These are phyloP conservation scores for Arthromyces matolae DNA, from an alignment of 768 basidiomycete genomes.

Conservation along the genomic window DNA sequence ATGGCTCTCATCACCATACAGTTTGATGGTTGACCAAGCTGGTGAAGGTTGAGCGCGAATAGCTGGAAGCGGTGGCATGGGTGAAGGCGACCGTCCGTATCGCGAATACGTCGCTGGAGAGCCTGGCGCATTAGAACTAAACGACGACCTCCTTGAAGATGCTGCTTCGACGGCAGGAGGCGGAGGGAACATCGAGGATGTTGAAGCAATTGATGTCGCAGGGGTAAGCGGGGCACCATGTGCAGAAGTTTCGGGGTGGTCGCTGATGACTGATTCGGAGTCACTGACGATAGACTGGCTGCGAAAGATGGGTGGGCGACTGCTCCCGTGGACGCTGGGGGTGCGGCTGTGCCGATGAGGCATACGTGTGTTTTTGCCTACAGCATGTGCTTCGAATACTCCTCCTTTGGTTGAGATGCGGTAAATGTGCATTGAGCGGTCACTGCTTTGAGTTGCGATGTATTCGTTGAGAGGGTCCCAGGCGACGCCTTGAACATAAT, in stretches of 20 bases:
- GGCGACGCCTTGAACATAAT: slow-evolving; percentile 97
- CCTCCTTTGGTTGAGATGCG: slow-evolving; percentile 75
- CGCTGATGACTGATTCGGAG: slow-evolving; percentile 54
- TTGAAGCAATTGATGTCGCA: slow-evolving; percentile 64
- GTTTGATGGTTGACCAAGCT: slow-evolving; percentile 64
- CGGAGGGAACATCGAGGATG: slow-evolving; percentile 68
- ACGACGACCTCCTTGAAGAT: slow-evolving; percentile 61
- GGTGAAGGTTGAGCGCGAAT: slow-evolving; percentile 65
- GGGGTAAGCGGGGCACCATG: slow-evolving; percentile 52
- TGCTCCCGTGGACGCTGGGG: slow-evolving; percentile 51
- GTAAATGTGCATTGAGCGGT: slow-evolving; percentile 95
- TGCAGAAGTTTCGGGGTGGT: slow-evolving; percentile 39
- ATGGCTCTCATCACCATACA: slow-evolving; percentile 94
- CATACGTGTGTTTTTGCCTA: slow-evolving; percentile 85
- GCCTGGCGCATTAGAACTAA: slow-evolving; percentile 78
- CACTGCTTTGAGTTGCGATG: slow-evolving; percentile 95
- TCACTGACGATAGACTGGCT: slow-evolving; percentile 77
- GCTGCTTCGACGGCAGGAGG: slow-evolving; percentile 59
- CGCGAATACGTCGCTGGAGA: slow-evolving; percentile 63
- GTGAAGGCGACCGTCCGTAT: slow-evolving; percentile 82
- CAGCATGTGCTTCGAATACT: slow-evolving; percentile 83
- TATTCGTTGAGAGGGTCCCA: slow-evolving; percentile 99
- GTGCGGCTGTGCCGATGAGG: slow-evolving; percentile 67
- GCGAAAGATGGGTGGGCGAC: slow-evolving; percentile 58
- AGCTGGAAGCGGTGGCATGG: slow-evolving; percentile 90